phyloP scores from a whole-genome alignment of 352 stramenopile genomes.

The Peronospora farinosa region DNA sequence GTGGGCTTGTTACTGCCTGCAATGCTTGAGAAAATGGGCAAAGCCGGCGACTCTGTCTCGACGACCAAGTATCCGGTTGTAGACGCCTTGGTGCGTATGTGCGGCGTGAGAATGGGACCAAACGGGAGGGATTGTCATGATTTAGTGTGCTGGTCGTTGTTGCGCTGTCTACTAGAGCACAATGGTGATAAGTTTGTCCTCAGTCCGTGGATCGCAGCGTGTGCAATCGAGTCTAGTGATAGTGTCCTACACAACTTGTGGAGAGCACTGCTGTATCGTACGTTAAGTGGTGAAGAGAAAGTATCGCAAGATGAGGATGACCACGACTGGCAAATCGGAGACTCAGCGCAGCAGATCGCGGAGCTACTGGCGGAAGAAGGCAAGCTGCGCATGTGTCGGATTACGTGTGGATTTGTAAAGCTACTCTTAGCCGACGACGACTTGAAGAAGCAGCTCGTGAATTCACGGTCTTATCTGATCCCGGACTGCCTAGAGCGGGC shows the following conservation, averaged over 20 bases:
- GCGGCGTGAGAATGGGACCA: conserved; percentile 15
- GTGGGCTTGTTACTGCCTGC: conserved; percentile 50
- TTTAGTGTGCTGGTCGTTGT: conserved; percentile 57
- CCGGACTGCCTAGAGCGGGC: conserved; percentile 45
- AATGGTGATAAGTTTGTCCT: conserved; percentile 75
- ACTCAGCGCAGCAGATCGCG: conserved; percentile 44
- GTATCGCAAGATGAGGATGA: conserved; percentile 10
- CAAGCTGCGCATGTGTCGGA: conserved; percentile 33
- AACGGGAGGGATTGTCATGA: conserved; percentile 38
- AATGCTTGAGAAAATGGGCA: conserved; percentile 72
- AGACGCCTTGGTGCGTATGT: conserved; percentile 50
- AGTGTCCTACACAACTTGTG: conserved; percentile 41
- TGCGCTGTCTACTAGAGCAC: conserved; percentile 66
- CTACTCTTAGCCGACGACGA: conserved; percentile 31
- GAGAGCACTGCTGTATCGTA: conserved; percentile 34
- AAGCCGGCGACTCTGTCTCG: conserved; percentile 52
- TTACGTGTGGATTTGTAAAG: conserved; percentile 41
- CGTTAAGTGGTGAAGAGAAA: conserved; percentile 2
- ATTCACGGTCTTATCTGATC: conserved; percentile 34
- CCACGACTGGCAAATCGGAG: conserved; percentile 34
- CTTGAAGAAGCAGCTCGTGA: conserved; percentile 22
- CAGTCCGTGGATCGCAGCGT: conserved; percentile 64
- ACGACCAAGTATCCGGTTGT: conserved; percentile 62
- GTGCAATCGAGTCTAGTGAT: conserved; percentile 53
- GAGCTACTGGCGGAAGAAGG: conserved; percentile 47